Percentiles rank a stretch among this genome's conserved stretches.
These are phyloP conservation scores for Thelonectria discophora DNA, from an alignment of 2,329 filamentous ascomycete species.

Conservation along the genomic window DNA sequence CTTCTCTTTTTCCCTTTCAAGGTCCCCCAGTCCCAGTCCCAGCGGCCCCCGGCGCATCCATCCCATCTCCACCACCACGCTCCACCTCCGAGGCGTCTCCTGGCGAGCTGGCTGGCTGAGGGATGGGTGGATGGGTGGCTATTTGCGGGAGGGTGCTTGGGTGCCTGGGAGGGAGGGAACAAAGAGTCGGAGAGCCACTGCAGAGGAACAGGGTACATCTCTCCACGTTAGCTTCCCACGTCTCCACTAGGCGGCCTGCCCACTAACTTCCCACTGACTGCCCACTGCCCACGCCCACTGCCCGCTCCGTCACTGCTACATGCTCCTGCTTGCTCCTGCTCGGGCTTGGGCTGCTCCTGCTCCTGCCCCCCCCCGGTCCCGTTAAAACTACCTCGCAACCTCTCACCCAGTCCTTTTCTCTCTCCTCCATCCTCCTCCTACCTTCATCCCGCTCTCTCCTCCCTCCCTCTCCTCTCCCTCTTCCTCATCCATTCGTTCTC, in stretches of 20 bases:
- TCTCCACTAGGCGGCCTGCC: conserved; percentile 7
- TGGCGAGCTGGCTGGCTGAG: conserved; percentile 19
- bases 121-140: conserved; percentile 7
- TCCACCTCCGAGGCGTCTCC: conserved; percentile 14
- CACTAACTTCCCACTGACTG: conserved; percentile 12
- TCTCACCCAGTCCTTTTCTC: conserved; percentile 66
- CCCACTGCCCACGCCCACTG: conserved; percentile 11
- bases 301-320: conserved; percentile 4
- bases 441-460: conserved; percentile 55
- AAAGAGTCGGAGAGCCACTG: too few relatives aligned
- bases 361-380: conserved; percentile 28
- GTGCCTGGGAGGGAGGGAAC: not conserved
- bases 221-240: not conserved
- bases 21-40: conserved; percentile 16
- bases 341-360: conserved; percentile 5
- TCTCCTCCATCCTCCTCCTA: conserved; percentile 63
- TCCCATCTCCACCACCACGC: conserved; percentile 9
- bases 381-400: conserved; percentile 50
- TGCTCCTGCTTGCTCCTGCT: not conserved
- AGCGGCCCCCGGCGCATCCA: conserved; percentile 17
- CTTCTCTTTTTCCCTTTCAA: not conserved
- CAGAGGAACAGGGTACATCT: conserved; percentile 16
- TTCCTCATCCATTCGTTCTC: conserved; percentile 63
- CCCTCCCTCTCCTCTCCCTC: conserved; percentile 52
- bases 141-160: conserved; percentile 2